phyloP scores from a whole-genome alignment of 805 yeast species.

The Starmerella vitae region DNA sequence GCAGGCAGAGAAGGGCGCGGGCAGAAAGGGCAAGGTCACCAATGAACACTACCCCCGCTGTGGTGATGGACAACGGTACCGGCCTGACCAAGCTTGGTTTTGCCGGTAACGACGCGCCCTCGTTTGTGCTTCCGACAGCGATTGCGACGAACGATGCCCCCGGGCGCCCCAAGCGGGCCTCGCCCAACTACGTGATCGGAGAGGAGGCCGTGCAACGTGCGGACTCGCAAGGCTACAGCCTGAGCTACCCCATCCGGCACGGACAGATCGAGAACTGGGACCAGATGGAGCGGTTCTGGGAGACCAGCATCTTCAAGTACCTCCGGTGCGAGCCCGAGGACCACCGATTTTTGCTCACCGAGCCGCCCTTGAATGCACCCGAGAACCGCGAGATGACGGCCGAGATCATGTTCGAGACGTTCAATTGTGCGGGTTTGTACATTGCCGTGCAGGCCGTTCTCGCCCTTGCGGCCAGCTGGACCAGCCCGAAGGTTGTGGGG shows the following conservation, averaged over 20 bases:
- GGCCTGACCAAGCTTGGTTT: conserved; percentile 94
- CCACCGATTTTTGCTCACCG: conserved; percentile 87
- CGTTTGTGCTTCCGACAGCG: conserved; percentile 94
- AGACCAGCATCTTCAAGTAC: conserved; percentile 88
- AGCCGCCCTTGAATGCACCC: conserved; percentile 98
- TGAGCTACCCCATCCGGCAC: conserved; percentile 87
- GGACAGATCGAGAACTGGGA: conserved; percentile 99
- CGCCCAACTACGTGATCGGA: conserved; percentile 80
- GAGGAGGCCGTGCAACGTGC: conserved; percentile 89
- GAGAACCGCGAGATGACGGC: conserved; percentile 98
- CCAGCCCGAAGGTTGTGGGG: conserved; percentile 86
- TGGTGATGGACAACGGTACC: conserved; percentile 61
- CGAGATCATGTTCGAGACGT: conserved; percentile 96
- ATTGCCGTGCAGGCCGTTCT: conserved; percentile 98
- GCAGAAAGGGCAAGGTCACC: no score
- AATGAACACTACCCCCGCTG: conserved; percentile 24
- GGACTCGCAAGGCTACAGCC: conserved; percentile 76
- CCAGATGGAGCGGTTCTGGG: conserved; percentile 99
- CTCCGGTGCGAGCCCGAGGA: conserved; percentile 97
- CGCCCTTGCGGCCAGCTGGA: conserved; percentile 98
- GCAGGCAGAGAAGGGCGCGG: no score
- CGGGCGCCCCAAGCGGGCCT: conserved; percentile 23
- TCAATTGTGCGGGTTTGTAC: conserved; percentile 96
- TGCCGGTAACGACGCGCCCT: conserved; percentile 97
- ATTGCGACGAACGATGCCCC: conserved; percentile 49